These are phyloP conservation scores for Lavandula angustifolia DNA, from an alignment of 257 asterid genomes.

Conservation along the genomic window DNA sequence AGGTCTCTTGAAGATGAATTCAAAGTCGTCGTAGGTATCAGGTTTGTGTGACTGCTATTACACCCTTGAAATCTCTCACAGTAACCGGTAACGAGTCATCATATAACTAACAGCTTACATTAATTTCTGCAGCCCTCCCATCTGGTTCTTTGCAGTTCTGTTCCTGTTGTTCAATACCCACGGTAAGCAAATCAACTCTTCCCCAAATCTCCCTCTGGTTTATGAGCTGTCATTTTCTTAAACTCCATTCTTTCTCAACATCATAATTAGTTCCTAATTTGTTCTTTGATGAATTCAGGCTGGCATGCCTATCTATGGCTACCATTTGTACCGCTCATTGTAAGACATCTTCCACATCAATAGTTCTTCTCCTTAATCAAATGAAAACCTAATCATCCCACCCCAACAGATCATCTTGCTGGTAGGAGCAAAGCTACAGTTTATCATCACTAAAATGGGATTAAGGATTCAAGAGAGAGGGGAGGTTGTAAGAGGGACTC, in stretches of 20 bases:
- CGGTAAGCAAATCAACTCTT: constrained; percentile 37
- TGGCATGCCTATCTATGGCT: constrained; percentile 66
- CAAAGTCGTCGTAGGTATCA: constrained; percentile 63
- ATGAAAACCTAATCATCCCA: not conserved
- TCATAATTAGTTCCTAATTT: constrained; percentile 6
- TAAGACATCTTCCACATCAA: constrained; percentile 33
- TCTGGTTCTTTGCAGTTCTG: constrained; percentile 64
- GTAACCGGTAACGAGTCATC: not conserved
- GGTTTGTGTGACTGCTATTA: constrained; percentile 28
- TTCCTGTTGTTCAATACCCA: constrained; percentile 64
- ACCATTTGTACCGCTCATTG: constrained; percentile 58
- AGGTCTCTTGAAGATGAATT: constrained; percentile 65
- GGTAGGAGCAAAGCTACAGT: constrained; percentile 66
- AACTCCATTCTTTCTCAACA: not conserved
- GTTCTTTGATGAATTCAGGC: constrained; percentile 35
- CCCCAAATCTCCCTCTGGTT: not conserved
- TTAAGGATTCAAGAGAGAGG: constrained; percentile 58
- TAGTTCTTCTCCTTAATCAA: not conserved
- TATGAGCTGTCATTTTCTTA: not conserved
- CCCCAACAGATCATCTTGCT: constrained; percentile 51
- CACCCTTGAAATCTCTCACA: not conserved
- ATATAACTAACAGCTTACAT: constrained; percentile 7
- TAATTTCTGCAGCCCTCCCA: constrained; percentile 52
- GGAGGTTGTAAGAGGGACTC: constrained; percentile 59
- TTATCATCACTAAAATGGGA: constrained; percentile 69